Evolutionary conservation across 441 rosid genomes (phyloP), one percentile per base, ranked within the genome.

Genomic region (Biscutella auriculata): DNA sequence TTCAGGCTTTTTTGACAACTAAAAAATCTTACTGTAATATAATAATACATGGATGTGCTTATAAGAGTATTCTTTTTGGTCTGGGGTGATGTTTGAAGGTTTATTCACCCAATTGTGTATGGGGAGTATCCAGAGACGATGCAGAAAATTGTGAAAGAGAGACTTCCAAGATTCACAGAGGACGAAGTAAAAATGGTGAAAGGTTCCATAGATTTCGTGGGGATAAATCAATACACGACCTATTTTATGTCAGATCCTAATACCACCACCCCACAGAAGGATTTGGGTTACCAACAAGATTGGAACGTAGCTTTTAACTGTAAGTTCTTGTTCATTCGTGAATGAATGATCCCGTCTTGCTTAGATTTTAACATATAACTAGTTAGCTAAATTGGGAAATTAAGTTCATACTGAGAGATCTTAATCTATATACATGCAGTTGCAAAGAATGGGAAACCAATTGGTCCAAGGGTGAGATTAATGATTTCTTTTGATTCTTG

Each of bases 61-160:
- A 37, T 29, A 32, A n/a, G n/a, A 8, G 42, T 14, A 47, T 37
- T n/a, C n/a, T n/a, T n/a, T n/a, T n/a, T n/a, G n/a, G n/a, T n/a
- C n/a, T n/a, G n/a, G n/a, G n/a, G n/a, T n/a, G n/a, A 1, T 60
- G 15, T 23, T 5, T 15, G 8, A 42, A 92, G 98, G 97, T 92
- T 84, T 66, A 77, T 92, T 42, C 95, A 92, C 73, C 98, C 97
- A 6, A 55, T 93, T 59, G 87, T 83, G 4, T 88, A 87, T 32
- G 98, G 97, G 5, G 88, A 84, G 68, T 93, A 93, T 63, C 98
- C 98, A 0, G 79, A 60, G 75, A 87, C 92, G 19, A 82, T 93
- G 79, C 95, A 84, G 68, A 47, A 66, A 11, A 93, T 87, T 8
- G 95, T 79, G 11, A 82, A 82, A 40, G 60, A 73, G 10, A 77